Base-by-base conservation (phyloP, 441 rosid genomes). In the Erysimum cheiri region DNA sequence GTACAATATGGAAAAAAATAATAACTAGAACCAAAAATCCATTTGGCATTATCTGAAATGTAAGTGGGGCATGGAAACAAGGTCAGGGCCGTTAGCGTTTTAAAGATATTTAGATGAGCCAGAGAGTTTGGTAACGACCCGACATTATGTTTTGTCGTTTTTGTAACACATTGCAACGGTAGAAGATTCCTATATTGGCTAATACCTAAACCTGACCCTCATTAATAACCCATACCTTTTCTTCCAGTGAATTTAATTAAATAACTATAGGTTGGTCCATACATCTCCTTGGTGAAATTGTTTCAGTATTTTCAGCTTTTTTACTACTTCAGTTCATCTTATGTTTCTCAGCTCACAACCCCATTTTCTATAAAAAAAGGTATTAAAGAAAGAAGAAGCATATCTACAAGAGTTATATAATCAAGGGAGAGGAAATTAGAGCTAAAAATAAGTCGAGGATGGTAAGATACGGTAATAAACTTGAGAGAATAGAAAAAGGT, bases 81-180 rank as follows among this genome's bases (percentile, higher is more conserved):
- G 41, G 46, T 12, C 36, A 60, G 58, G 69, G 69, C 63, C 77
- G 73, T 74, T 68, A 61, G 59, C 57, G 64, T 24, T 33, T 48
- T 33, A 50, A 61, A 50, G 35, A 61, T 46, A 47, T 35, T 47
- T 56, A 49, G 60, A 48, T 40, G 56, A 56, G 78, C 62, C 79
- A 76, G 64, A 50, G 71, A 33, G 62, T 69, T 54, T 69, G 78
- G 75, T 76, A 76, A 76, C 71, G 79, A 76, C 71, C 72, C 68
- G 75, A 76, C 67, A 76, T 28, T 8, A 64, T 26, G 67, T 50
- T 60, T 70, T 70, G 71, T 76, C 79, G 58, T 76, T 69, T 32
- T 48, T 40, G 64, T 49, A 3, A 40, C 56, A 41, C 48, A 53
- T 8, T 17, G 11, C 66, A 47, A 64, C 70, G 55, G 71, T 68